Percentiles rank a stretch among this genome's conserved stretches.
phyloP scores from a whole-genome alignment of 306 rosid species.

The Fragaria iinumae region DNA sequence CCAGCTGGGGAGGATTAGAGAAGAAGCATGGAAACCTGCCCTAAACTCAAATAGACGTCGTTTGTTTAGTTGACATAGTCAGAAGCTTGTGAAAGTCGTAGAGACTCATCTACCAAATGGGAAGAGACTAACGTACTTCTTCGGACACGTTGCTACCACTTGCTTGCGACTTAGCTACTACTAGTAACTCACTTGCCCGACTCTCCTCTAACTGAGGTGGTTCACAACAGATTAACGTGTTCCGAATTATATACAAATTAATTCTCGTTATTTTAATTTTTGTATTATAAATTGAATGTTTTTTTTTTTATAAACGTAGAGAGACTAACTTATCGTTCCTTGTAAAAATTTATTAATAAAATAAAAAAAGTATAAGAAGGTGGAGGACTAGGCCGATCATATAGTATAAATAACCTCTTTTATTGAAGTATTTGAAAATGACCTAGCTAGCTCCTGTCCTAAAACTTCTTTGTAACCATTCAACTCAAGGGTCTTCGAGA shows the following conservation, averaged over 20 bases:
- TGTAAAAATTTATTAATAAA: no score
- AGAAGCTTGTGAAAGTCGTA: constrained; percentile 1
- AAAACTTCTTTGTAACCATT: no score
- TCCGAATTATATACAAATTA: background rate
- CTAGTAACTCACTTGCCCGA: background rate
- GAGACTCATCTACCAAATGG: background rate
- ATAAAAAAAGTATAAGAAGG: no score
- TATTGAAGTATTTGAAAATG: background rate
- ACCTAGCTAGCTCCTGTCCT: background rate
- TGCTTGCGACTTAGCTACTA: background rate
- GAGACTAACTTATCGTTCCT: no score
- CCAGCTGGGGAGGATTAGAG: background rate
- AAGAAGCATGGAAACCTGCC: background rate
- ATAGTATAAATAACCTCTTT: no score
- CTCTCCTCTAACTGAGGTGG: background rate
- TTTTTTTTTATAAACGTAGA: no score
- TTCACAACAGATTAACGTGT: background rate
- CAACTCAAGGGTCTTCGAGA: background rate
- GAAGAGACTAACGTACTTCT: background rate
- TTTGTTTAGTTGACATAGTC: background rate
- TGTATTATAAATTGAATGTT: no score
- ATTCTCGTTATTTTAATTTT: background rate
- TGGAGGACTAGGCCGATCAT: no score
- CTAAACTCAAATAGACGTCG: background rate
- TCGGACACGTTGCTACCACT: background rate